Base-by-base conservation (phyloP, 805 yeast species). In the Clavispora santaluciae region DNA sequence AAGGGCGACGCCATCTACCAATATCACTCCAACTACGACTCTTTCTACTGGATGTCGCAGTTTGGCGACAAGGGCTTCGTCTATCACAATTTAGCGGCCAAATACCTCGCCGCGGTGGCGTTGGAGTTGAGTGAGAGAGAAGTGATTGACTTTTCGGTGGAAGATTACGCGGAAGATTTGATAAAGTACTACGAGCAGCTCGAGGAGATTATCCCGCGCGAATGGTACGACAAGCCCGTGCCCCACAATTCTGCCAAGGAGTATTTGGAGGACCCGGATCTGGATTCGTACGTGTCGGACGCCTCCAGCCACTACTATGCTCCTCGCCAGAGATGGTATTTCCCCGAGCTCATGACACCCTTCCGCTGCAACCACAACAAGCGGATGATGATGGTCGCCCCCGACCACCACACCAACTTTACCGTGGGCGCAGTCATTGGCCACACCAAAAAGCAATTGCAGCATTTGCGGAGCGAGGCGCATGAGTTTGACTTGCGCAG, bases 11-110 rank as follows among this genome's bases (percentile, higher is more conserved):
- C 83, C 5, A 65, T 79, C n/a, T 72, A 72, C 40, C 82, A 78
- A 46, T 61, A 65, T 39, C 79, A 79, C 53, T 80, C 87, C 6
- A 69, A 70, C 39, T 81, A 70, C 52, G 88, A 83, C 53, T 72
- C 82, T 3, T 62, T 63, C 33, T 54, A 71, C 39, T 81, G 86
- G 83, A 64, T 81, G 60, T 64, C 70, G 21, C 61, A 61, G 5
- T 68, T 63, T 49, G 71, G 74, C 12, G 86, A 80, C 51, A 74
- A 77, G 9, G 74, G 71, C 0, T 77, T 73, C 42, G 63, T 65
- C 15, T 64, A 64, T 39, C 89, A 83, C 46, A 75, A 73, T 45
- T 66, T 76, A 17, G 55, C 81, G 40, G 78, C 87, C 1, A 79
- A 77, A 50, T 78, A 76, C 56, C 61, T 76, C 39, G 85, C 89